Percentiles rank a stretch among this genome's conserved stretches.
These are phyloP conservation scores for Solanum paucissectum DNA, from an alignment of 257 asterid species.

Conservation along the genomic window DNA sequence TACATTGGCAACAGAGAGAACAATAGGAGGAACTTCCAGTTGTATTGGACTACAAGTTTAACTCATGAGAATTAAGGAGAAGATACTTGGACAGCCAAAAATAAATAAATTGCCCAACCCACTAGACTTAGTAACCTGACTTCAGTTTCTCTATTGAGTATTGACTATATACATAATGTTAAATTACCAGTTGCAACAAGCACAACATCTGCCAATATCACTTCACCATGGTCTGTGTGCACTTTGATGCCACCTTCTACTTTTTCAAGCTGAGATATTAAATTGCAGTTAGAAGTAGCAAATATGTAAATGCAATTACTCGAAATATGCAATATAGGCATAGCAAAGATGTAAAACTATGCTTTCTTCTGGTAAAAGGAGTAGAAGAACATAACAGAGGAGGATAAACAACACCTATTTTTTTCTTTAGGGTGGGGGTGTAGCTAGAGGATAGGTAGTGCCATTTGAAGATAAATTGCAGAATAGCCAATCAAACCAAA, in stretches of 20 bases:
- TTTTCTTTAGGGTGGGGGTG: neutral
- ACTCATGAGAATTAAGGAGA: neutral
- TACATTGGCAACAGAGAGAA: neutral
- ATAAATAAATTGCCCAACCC: neutral
- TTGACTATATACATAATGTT: neutral
- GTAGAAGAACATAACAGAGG: neutral
- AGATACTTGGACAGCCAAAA: neutral
- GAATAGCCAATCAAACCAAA: neutral
- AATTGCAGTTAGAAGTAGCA: neutral
- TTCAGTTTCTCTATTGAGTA: neutral
- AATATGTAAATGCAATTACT: neutral
- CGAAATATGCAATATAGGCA: neutral
- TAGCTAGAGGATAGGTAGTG: neutral
- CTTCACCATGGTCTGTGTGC: slow-evolving; percentile 75
- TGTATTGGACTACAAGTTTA: neutral
- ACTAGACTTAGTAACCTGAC: neutral
- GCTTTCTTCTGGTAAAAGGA: neutral
- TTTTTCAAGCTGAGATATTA: slow-evolving; percentile 54
- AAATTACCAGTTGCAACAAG: slow-evolving; percentile 95
- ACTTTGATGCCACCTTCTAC: slow-evolving; percentile 73
- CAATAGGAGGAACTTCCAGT: neutral
- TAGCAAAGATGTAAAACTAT: neutral
- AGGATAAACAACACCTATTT: neutral
- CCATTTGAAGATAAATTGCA: neutral
- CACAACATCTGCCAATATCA: slow-evolving; percentile 78